Base-by-base conservation (phyloP, 108 stramenopile species). In the Skeletonema potamos region DNA sequence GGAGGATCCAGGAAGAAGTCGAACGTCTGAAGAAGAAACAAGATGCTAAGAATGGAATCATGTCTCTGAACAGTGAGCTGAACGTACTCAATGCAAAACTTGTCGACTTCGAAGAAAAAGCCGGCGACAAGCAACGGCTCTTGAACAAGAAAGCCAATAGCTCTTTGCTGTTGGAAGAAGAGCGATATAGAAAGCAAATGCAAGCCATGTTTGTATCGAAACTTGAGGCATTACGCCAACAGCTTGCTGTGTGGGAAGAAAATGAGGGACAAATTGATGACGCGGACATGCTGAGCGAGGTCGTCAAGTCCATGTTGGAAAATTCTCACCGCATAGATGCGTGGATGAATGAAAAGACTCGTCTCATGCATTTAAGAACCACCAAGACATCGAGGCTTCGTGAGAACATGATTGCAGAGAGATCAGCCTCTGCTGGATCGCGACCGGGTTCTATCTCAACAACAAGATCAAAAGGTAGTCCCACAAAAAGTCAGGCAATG, bases 101-200 rank as follows among this genome's bases (percentile, higher is more conserved):
- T 28, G 60, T 73, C 1, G 90, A 91, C 0, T 92, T 92, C 60
- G 94, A 92, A 65, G 82, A 89, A 34, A 82, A 83, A 30, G 80
- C 90, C 20, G 84, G 87, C 28, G 74, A 76, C 76, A 95, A 89
- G 67, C 76, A 87, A 32, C 68, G 91, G 8, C 82, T 91, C 2
- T 48, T 91, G 20, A 87, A 83, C 17, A 90, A 90, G 63, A 89
- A 91, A 65, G 66, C 75, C 5, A 87, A 86, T 46, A 87, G 90
- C 48, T 68, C 84, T 6, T 51, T 68, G 10, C 69, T 92, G 8
- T 68, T 90, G 28, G 89, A 88, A 57, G 91, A 95, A 66, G 94
- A 91, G 68, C 76, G 84, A 11, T 92, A 84, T 65, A 76, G 94
- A 26, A 92, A 90, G 55, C 90, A 95, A 59, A 95, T 92, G 89